Percentiles rank a stretch among this genome's conserved stretches.
phyloP scores from a whole-genome alignment of 306 rosid species.

The Prunus padus region DNA sequence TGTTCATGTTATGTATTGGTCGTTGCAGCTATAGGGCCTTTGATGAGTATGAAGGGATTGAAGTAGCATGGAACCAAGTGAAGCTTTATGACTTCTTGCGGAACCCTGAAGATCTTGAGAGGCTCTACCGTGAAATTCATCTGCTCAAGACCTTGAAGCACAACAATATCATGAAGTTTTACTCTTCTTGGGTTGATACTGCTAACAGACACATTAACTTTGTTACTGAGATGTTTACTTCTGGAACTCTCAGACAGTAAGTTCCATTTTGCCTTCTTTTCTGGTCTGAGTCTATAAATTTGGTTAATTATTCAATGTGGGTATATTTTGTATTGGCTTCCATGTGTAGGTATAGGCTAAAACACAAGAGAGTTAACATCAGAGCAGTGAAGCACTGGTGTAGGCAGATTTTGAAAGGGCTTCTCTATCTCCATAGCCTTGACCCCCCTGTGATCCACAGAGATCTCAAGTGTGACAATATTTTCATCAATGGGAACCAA shows the following conservation, averaged over 20 bases:
- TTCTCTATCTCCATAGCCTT: conserved; percentile 79
- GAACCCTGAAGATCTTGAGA: conserved; percentile 83
- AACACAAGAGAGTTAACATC: conserved; percentile 75
- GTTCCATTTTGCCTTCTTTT: conserved; percentile 19
- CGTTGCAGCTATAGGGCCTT: conserved; percentile 78
- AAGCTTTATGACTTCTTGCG: conserved; percentile 72
- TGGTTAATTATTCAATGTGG: conserved; percentile 18
- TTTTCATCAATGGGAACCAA: conserved; percentile 95
- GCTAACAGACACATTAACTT: conserved; percentile 81
- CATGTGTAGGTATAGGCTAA: conserved; percentile 71
- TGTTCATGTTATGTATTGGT: conserved; percentile 17
- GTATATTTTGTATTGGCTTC: conserved; percentile 23
- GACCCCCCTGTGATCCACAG: conserved; percentile 96
- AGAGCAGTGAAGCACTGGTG: conserved; percentile 99
- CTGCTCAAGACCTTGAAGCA: conserved; percentile 90
- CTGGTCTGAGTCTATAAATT: not conserved
- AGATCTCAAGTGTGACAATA: conserved; percentile 98
- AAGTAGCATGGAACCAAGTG: conserved; percentile 99
- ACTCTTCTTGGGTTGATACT: conserved; percentile 89
- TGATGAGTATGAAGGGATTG: conserved; percentile 95
- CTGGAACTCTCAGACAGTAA: conserved; percentile 98
- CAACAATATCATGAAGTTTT: conserved; percentile 84
- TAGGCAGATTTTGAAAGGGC: conserved; percentile 90
- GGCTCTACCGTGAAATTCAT: conserved; percentile 90
- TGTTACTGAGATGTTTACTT: conserved; percentile 98